These are phyloP conservation scores for Gomphus sp. DNA, from an alignment of 1,284 basidiomycete genomes.

Conservation along the genomic window DNA sequence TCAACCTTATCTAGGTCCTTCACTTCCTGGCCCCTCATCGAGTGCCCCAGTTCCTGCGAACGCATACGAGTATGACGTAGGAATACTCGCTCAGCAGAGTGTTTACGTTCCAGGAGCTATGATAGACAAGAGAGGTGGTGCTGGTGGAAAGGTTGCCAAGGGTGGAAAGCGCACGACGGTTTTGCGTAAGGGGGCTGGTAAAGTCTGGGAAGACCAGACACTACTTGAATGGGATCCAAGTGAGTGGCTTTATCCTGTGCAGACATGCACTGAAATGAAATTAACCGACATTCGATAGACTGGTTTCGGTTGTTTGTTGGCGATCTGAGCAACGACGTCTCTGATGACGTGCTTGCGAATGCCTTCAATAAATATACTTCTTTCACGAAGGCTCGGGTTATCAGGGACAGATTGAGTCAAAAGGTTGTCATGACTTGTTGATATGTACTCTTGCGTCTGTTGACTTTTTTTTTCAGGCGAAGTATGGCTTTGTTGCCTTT, in stretches of 20 bases:
- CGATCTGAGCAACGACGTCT: constrained; percentile 96
- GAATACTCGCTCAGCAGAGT: constrained; percentile 78
- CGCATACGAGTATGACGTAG: constrained; percentile 83
- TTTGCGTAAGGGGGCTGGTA: constrained; percentile 88
- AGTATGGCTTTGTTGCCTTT: constrained; percentile 96
- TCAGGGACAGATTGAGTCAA: constrained; percentile 84
- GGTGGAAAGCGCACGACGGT: constrained; percentile 93
- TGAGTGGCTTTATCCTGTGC: constrained; percentile 33
- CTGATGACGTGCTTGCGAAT: constrained; percentile 85
- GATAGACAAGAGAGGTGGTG: constrained; percentile 76
- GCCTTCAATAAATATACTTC: constrained; percentile 91
- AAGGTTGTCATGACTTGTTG: constrained; percentile 43
- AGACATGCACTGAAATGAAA: not conserved
- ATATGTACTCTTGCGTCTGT: constrained; percentile 1
- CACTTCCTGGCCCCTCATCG: constrained; percentile 54
- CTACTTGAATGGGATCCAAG: constrained; percentile 96
- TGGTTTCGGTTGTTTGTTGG: constrained; percentile 99
- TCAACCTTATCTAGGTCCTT: constrained; percentile 67
- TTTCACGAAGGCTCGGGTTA: constrained; percentile 92
- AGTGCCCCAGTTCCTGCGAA: constrained; percentile 78
- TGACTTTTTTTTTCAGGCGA: constrained; percentile 50
- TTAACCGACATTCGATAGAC: constrained; percentile 35
- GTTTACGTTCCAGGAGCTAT: constrained; percentile 83
- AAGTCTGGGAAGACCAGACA: constrained; percentile 97
- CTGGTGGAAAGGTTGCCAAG: constrained; percentile 77